Evolutionary conservation across 139 green algal species (phyloP).

Genomic region (Ettlia oleoabundans): DNA sequence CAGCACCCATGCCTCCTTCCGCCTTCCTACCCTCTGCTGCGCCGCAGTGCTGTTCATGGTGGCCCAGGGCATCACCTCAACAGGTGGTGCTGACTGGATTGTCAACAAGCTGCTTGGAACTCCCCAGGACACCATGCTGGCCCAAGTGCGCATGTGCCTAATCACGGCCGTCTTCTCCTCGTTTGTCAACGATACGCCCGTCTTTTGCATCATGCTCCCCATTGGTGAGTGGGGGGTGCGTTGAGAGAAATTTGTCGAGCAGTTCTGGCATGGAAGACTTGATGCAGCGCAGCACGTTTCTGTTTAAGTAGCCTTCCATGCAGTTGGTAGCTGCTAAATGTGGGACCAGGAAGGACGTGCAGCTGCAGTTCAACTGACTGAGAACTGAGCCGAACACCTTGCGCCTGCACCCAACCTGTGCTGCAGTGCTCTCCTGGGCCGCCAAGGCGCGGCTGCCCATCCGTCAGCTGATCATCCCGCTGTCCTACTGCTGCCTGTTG

Average conservation of each 20-base stretch:
- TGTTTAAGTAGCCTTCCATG: slow-evolving; percentile 18
- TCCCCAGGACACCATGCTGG: slow-evolving; percentile 39
- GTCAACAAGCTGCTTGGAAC: slow-evolving; percentile 47
- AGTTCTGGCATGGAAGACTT: slow-evolving; percentile 28
- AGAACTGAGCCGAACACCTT: no score
- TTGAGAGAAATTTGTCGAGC: neutral
- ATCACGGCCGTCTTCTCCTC: slow-evolving; percentile 45
- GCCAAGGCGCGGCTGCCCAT: slow-evolving; percentile 41
- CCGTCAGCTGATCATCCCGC: slow-evolving; percentile 68
- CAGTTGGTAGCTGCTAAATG: no score
- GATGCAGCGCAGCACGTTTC: neutral
- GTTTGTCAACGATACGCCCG: slow-evolving; percentile 76
- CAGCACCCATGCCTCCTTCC: neutral
- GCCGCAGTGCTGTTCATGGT: slow-evolving; percentile 60
- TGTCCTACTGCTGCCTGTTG: slow-evolving; percentile 67
- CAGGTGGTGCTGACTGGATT: slow-evolving; percentile 46
- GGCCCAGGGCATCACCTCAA: slow-evolving; percentile 54
- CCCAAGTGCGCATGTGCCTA: slow-evolving; percentile 49
- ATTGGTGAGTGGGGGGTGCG: no score
- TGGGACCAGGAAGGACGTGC: no score
- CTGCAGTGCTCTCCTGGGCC: slow-evolving; percentile 48
- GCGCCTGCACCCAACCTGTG: no score
- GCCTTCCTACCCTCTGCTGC: neutral
- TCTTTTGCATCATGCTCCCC: slow-evolving; percentile 36
- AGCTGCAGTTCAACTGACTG: no score